Evolutionary conservation across 2,329 filamentous ascomycete species (phyloP).

Genomic region (Dothideomycetes sp.): DNA sequence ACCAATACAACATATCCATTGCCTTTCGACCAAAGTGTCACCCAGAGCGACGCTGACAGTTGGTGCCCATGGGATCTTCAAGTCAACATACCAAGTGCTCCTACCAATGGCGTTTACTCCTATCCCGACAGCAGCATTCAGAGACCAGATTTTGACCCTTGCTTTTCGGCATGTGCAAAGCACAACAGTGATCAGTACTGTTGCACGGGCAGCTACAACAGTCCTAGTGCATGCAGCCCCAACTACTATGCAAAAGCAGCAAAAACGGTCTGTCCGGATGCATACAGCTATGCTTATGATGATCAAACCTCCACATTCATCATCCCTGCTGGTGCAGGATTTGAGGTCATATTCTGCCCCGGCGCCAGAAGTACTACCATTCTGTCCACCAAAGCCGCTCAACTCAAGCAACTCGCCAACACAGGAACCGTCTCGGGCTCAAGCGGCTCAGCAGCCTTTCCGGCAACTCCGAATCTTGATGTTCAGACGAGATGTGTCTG

Average conservation of each 20-base stretch:
- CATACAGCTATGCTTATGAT: constrained; percentile 65
- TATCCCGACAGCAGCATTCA: constrained; percentile 69
- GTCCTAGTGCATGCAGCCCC: constrained; percentile 54
- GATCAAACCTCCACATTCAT: constrained; percentile 50
- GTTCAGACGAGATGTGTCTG: constrained; percentile 7
- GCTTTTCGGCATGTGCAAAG: constrained; percentile 66
- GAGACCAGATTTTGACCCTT: constrained; percentile 66
- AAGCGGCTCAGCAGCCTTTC: constrained; percentile 16
- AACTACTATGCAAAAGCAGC: constrained; percentile 59
- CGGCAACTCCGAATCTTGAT: constrained; percentile 17
- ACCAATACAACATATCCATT: constrained; percentile 58
- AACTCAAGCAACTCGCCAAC: constrained; percentile 23
- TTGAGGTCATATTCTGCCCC: constrained; percentile 72
- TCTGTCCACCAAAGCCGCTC: constrained; percentile 29
- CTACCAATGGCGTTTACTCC: constrained; percentile 66
- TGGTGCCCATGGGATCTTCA: constrained; percentile 82
- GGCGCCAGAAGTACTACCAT: constrained; percentile 43
- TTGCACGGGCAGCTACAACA: constrained; percentile 61
- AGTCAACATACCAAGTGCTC: constrained; percentile 56
- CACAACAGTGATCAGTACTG: constrained; percentile 60
- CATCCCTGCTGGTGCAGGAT: constrained; percentile 58
- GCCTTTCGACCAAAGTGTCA: constrained; percentile 54
- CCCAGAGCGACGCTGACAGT: constrained; percentile 46
- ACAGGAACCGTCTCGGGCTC: constrained; percentile 16
- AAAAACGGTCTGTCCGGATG: constrained; percentile 72